Base-by-base conservation (phyloP, 306 rosid genomes). In the Ochetophila trinervis region DNA sequence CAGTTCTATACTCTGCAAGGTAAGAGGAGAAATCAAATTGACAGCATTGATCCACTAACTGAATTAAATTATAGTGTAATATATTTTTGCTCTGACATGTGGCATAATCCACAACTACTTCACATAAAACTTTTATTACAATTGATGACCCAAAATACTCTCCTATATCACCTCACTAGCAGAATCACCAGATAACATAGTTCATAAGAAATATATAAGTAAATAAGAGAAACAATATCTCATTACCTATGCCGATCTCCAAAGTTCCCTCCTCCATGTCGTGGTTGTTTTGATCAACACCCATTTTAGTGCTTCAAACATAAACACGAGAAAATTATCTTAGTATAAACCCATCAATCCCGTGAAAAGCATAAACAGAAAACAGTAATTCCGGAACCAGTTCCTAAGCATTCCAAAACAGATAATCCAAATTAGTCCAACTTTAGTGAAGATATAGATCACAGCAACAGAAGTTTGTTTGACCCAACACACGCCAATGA, bases 201-300 rank as follows among this genome's bases (percentile, higher is more conserved):
- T 48, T 23, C 35, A 36, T n/a, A 23, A 16, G 60, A 65, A 67
- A 70, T 13, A 24, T n/a, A 30, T 70, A 63, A 70, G 5, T 27
- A n/a, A 49, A 55, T 36, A 72, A 34, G 60, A 40, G 65, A 74
- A 76, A 37, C 44, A 40, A 51, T 19, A 24, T 55, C 51, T 53
- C 51, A 72, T 91, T 84, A 94, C 99, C 99, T 84, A 94, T 94
- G 70, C 99, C 99, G 8, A 94, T 82, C 87, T 94, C 99, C 85
- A 94, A 79, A 50, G 71, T 74, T 34, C 85, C 97, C 57, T 94
- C 99, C 63, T 89, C 97, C 57, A 32, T 14, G 55, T 79, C 86
- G 5, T 48, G 75, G 80, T 57, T 75, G 57, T 94, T 75, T 83
- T 78, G 81, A 63, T 69, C 86, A 67, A 74, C 78, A 60, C 91